Conservation (phyloP, 2,329 filamentous ascomycete species). For the Diaporthe capsici region DNA sequence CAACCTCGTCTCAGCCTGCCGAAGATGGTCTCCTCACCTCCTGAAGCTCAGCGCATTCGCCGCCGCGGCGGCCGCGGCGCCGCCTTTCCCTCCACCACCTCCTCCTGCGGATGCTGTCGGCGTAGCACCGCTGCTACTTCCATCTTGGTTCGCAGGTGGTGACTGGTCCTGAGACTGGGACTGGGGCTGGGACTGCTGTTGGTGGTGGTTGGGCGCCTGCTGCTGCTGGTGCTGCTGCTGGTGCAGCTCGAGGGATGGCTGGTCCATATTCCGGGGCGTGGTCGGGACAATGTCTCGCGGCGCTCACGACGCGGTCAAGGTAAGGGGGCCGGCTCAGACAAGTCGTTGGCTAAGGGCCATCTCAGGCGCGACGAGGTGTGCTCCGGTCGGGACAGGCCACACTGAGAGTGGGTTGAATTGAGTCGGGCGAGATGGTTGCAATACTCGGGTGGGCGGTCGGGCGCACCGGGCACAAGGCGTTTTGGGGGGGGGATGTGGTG, state of each 20-base stretch:
- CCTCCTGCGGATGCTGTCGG: constrained; percentile 31
- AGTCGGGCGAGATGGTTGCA: constrained; percentile 21
- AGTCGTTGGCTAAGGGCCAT: constrained; percentile 24
- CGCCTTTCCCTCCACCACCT: constrained; percentile 28
- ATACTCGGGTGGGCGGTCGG: constrained; percentile 22
- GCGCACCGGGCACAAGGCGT: constrained; percentile 18
- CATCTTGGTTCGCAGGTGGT: constrained; percentile 32
- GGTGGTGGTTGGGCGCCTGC: constrained; percentile 27
- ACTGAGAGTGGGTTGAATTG: constrained; percentile 1
- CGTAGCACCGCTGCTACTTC: constrained; percentile 31
- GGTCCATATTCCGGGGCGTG: constrained; percentile 25
- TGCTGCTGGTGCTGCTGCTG: constrained; percentile 36
- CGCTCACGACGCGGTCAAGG: constrained; percentile 9
- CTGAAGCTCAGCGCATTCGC: constrained; percentile 40
- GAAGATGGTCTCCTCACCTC: constrained; percentile 37
- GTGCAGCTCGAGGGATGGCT: constrained; percentile 29
- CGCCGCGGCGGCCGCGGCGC: constrained; percentile 2
- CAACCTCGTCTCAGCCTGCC: constrained; percentile 14
- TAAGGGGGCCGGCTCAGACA: constrained; percentile 25
- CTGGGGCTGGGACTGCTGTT: constrained; percentile 20
- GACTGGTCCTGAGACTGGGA: constrained; percentile 27
- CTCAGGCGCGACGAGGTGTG: constrained; percentile 8
- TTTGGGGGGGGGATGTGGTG: not conserved
- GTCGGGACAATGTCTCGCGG: not conserved
- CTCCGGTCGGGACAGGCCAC: constrained; percentile 28